Evolutionary conservation across 208 protist genomes (phyloP).

Genomic region (Crithidia mellificae): DNA sequence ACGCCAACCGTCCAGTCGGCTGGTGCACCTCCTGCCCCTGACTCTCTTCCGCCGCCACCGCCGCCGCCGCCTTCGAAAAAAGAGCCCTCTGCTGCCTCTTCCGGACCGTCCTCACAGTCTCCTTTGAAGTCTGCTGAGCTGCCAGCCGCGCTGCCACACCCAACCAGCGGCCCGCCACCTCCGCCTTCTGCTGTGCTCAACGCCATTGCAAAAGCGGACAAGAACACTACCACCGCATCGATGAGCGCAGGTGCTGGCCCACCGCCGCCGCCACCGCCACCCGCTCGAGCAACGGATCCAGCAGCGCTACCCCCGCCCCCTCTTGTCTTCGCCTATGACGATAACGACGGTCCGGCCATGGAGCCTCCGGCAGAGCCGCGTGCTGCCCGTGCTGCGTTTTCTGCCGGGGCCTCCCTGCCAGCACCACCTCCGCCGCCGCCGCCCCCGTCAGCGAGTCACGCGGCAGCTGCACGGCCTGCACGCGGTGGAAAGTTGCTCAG

Average conservation of each 20-base stretch:
- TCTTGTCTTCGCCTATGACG: slow-evolving; percentile 23
- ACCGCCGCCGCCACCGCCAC: slow-evolving; percentile 7
- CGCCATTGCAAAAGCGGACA: neutral
- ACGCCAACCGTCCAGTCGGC: neutral
- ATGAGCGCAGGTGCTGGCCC: neutral
- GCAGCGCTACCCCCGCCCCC: slow-evolving; percentile 18
- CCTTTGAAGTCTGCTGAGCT: neutral
- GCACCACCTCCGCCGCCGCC: neutral
- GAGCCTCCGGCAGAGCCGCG: slow-evolving; percentile 3
- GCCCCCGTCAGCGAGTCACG: neutral
- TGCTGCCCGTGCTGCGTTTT: too few species aligned
- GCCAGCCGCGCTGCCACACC: neutral
- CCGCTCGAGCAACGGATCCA: slow-evolving; percentile 1
- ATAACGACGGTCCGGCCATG: neutral
- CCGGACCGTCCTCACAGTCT: neutral
- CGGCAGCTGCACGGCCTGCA: slow-evolving; percentile 13
- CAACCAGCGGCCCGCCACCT: neutral
- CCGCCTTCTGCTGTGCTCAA: neutral
- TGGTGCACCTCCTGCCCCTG: neutral
- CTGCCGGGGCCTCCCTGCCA: too few species aligned
- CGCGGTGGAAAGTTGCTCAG: slow-evolving; percentile 42
- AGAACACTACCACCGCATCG: neutral
- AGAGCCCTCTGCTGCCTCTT: neutral
- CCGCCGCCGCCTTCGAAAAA: neutral
- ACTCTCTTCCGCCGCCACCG: neutral